phyloP scores from a whole-genome alignment of 2,329 filamentous ascomycete species.

The Paraphoma chrysanthemicola region DNA sequence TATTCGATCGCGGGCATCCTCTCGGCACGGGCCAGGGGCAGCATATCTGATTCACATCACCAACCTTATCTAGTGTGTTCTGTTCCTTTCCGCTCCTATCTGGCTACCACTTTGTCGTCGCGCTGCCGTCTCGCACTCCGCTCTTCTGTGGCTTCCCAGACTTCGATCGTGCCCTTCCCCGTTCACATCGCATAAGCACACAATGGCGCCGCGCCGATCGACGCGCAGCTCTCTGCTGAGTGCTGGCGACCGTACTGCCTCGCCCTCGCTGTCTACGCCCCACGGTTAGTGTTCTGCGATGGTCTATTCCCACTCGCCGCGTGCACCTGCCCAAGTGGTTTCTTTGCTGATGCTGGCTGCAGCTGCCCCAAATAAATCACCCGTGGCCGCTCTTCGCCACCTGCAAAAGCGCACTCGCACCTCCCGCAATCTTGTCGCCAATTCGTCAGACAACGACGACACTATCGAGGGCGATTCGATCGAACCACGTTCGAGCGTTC shows the following conservation, averaged over 20 bases:
- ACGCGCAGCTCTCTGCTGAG: neutral
- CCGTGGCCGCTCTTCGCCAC: conserved; percentile 15
- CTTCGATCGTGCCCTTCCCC: neutral
- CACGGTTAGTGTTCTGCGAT: conserved; percentile 7
- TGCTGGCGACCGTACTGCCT: neutral
- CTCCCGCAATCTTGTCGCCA: conserved; percentile 25
- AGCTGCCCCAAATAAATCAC: conserved; percentile 10
- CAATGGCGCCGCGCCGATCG: conserved; percentile 1
- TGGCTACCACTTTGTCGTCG: neutral
- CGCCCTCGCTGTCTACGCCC: neutral
- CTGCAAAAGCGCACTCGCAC: conserved; percentile 24
- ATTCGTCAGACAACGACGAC: conserved; percentile 43
- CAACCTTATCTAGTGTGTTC: neutral
- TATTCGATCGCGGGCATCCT: neutral
- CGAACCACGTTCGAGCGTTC: conserved; percentile 9
- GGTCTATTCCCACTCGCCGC: neutral
- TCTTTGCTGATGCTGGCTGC: neutral
- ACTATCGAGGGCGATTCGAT: conserved; percentile 14
- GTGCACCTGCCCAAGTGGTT: neutral
- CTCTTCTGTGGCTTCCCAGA: neutral
- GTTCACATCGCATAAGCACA: neutral
- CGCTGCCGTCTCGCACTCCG: neutral
- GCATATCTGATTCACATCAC: neutral
- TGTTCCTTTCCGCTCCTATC: neutral
- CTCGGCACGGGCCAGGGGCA: neutral